These are phyloP conservation scores for Aspergillus versicolor DNA, from an alignment of 2,329 filamentous ascomycete genomes.

Conservation along the genomic window DNA sequence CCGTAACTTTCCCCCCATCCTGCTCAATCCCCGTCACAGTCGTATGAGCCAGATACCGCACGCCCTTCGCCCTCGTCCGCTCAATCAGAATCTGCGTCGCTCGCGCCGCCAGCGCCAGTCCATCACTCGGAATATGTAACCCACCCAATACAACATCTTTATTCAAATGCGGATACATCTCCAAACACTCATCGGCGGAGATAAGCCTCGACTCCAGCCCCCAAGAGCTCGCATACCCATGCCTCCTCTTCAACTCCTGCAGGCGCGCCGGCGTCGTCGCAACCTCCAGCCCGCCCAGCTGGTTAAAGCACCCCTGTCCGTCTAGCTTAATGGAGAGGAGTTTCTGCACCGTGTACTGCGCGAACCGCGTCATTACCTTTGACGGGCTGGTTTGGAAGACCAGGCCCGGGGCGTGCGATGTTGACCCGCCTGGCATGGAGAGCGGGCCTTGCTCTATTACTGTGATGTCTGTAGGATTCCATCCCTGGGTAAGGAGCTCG, in stretches of 20 bases:
- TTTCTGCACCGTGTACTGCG: conserved; percentile 63
- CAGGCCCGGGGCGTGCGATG: conserved; percentile 64
- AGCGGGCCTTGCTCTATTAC: conserved; percentile 65
- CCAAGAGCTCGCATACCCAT: conserved; percentile 62
- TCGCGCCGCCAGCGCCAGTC: conserved; percentile 60
- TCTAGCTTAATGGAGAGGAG: conserved; percentile 53
- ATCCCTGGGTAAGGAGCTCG: conserved; percentile 62
- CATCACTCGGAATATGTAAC: conserved; percentile 61
- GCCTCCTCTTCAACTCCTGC: conserved; percentile 62
- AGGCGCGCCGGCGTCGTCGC: conserved; percentile 60
- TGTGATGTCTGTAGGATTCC: conserved; percentile 56
- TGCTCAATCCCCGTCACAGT: conserved; percentile 59
- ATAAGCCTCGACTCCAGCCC: conserved; percentile 58
- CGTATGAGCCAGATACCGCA: conserved; percentile 57
- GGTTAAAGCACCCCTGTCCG: conserved; percentile 57
- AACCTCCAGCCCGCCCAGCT: conserved; percentile 62
- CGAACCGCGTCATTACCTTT: conserved; percentile 54
- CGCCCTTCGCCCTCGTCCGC: conserved; percentile 58
- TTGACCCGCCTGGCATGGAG: conserved; percentile 63
- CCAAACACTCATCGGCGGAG: conserved; percentile 51
- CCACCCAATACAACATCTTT: conserved; percentile 57
- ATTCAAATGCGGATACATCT: conserved; percentile 57
- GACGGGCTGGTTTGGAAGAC: conserved; percentile 61
- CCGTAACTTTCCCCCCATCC: conserved; percentile 52
- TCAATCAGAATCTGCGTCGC: conserved; percentile 62